Base-by-base conservation (phyloP, 2,329 filamentous ascomycete genomes). In the Pseudogymnoascus sp. region DNA sequence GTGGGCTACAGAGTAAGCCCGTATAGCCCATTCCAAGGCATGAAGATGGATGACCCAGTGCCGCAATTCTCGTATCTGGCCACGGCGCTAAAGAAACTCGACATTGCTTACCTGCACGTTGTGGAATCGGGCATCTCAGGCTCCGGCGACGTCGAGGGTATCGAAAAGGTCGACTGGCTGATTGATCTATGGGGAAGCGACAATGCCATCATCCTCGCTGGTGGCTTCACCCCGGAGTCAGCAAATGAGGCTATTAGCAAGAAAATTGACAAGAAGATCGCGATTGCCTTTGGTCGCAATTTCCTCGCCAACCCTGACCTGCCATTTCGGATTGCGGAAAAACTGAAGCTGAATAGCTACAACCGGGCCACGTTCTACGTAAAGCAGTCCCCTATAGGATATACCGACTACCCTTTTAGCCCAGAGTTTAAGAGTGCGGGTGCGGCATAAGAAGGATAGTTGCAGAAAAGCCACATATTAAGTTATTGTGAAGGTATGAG, bases 61-160 rank as follows among this genome's bases (percentile, higher is more conserved):
- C 83, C 86, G 0, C 86, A 90, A 65, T 90, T 89, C 69, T 76
- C 75, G 0, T 77, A 89, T 68, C 70, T 89, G 6, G 77, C 85
- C 44, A 68, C 74, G 34, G 78, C 81, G 44, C 74, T 85, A 10
- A 81, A 78, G 62, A 72, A 76, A 25, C 71, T 86, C 1, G 77
- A 80, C 1, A 74, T 90, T 12, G 81, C 85, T 0, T 89, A 85
- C 69, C 70, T 88, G 1, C 85, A 89, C 70, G 75, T 89, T 6
- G 85, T 89, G 69, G 79, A 83, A 0, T 79, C 84, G 0, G 59
- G 71, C 25, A 66, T 71, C 6, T 14, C 53, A 3, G 71, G 69
- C 4, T 73, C 70, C 56, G 69, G 70, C 0, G 78, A 82, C 40
- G 40, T 72, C 2, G 78, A 81, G 1, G 67, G 73, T 1, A 70